A percentile compares a stretch with the other conserved stretches of the same genome.
These are phyloP conservation scores for Neonectria magnoliae DNA, from an alignment of 2,329 filamentous ascomycete genomes.

Conservation along the genomic window DNA sequence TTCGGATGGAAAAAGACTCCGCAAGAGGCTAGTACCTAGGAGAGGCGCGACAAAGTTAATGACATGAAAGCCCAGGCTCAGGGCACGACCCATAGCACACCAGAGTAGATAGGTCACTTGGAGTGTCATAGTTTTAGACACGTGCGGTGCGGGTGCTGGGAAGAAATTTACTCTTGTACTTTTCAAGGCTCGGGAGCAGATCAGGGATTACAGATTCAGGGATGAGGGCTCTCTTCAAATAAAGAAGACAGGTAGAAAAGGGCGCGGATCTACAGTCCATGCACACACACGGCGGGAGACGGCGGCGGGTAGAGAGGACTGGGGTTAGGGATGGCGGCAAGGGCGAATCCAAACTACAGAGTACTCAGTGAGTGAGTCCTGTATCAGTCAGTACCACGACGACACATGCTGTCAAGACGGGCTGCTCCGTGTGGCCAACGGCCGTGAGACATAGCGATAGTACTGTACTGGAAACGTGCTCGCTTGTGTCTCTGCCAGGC, in stretches of 20 bases:
- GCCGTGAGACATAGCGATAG: not conserved
- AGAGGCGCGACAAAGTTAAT: not conserved
- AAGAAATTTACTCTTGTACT: constrained; percentile 2
- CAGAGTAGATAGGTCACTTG: no score
- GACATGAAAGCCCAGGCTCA: not conserved
- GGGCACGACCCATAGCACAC: no score
- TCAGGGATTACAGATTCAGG: constrained; percentile 14
- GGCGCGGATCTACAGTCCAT: constrained; percentile 24
- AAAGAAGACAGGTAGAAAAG: not conserved
- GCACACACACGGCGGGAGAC: constrained; percentile 15
- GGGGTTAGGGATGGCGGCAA: not conserved
- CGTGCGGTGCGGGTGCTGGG: not conserved
- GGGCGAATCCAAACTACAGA: not conserved
- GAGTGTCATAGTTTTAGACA: not conserved
- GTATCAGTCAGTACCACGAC: no score
- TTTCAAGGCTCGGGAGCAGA: constrained; percentile 10
- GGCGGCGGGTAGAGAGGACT: constrained; percentile 9
- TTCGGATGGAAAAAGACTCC: not conserved
- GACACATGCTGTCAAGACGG: not conserved
- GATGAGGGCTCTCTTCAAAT: not conserved
- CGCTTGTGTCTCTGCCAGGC: not conserved
- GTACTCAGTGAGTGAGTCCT: no score
- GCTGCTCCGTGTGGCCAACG: not conserved
- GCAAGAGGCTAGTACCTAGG: not conserved
- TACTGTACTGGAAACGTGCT: not conserved